Conservation (phyloP, 208 protist genomes). For the Leishmania mexicana region DNA sequence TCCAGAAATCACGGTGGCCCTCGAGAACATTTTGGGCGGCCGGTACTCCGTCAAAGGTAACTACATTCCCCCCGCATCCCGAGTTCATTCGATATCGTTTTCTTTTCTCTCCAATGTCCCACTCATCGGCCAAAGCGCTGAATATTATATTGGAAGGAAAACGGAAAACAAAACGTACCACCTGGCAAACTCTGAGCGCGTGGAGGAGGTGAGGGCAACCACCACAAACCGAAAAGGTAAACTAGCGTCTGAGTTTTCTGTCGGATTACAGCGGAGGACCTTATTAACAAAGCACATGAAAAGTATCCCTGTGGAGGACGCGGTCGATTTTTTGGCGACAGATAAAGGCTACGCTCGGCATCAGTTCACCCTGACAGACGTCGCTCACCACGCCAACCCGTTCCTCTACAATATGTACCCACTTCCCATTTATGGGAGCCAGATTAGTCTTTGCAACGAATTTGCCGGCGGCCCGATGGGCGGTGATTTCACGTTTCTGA, state of each 20-base stretch:
- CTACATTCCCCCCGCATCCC: constrained; percentile 81
- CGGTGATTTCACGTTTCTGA: constrained; percentile 70
- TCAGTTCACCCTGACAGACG: constrained; percentile 47
- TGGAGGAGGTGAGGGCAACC: constrained; percentile 74
- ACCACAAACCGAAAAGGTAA: constrained; percentile 54
- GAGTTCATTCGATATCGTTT: constrained; percentile 71
- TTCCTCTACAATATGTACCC: constrained; percentile 86
- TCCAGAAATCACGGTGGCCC: constrained; percentile 70
- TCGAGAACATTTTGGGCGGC: constrained; percentile 79
- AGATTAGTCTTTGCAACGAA: constrained; percentile 60
- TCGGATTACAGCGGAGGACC: constrained; percentile 74
- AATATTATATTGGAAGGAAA: constrained; percentile 73
- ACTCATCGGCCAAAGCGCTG: constrained; percentile 68
- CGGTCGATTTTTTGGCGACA: constrained; percentile 56
- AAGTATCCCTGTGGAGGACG: constrained; percentile 32
- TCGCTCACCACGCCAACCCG: constrained; percentile 73
- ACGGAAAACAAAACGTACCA: constrained; percentile 75
- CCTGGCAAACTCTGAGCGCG: constrained; percentile 58
- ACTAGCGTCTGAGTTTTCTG: constrained; percentile 56
- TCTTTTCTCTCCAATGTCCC: constrained; percentile 83
- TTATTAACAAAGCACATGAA: constrained; percentile 58
- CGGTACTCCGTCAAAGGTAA: constrained; percentile 80
- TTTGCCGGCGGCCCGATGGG: constrained; percentile 59
- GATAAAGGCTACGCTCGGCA: constrained; percentile 79
- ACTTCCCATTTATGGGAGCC: constrained; percentile 69